Conservation (phyloP, 2,329 filamentous ascomycete genomes). For the Fusarium dlaminii region DNA sequence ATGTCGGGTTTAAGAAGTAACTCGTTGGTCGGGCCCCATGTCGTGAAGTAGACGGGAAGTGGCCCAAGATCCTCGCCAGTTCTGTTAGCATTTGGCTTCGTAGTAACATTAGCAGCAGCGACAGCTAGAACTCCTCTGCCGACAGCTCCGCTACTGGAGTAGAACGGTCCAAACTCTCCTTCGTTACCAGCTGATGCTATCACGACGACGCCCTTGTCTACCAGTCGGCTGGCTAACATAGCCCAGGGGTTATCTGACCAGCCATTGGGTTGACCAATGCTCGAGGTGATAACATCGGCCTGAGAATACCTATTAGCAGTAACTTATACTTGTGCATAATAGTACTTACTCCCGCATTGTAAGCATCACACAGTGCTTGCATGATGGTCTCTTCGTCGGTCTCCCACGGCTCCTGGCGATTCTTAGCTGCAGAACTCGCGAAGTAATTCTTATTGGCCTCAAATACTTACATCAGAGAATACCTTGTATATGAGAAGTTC, state of each 20-base stretch:
- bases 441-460: background rate
- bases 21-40: conserved; percentile 63
- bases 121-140: conserved; percentile 49
- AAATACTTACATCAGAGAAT: conserved; percentile 47
- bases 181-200: conserved; percentile 63
- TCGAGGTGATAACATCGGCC: conserved; percentile 57
- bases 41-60: conserved; percentile 57
- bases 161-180: conserved; percentile 59
- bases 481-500: conserved; percentile 56
- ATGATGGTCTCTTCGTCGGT: conserved; percentile 50
- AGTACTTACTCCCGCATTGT: conserved; percentile 45
- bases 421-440: background rate
- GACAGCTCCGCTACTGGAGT: conserved; percentile 47
- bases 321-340: background rate
- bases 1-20: conserved; percentile 62
- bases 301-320: conserved; percentile 9
- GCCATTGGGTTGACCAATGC: conserved; percentile 51
- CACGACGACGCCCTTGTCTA: conserved; percentile 58
- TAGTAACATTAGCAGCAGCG: conserved; percentile 53
- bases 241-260: conserved; percentile 56
- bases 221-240: conserved; percentile 52
- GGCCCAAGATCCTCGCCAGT: conserved; percentile 40
- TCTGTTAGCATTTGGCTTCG: conserved; percentile 50
- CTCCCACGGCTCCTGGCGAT: conserved; percentile 40
- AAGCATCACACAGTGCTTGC: conserved; percentile 50